A percentile compares a stretch with the other conserved stretches of the same genome.
Conservation (phyloP, 225 moss, liverwort and hornwort genomes). For the Asterella californica region DNA sequence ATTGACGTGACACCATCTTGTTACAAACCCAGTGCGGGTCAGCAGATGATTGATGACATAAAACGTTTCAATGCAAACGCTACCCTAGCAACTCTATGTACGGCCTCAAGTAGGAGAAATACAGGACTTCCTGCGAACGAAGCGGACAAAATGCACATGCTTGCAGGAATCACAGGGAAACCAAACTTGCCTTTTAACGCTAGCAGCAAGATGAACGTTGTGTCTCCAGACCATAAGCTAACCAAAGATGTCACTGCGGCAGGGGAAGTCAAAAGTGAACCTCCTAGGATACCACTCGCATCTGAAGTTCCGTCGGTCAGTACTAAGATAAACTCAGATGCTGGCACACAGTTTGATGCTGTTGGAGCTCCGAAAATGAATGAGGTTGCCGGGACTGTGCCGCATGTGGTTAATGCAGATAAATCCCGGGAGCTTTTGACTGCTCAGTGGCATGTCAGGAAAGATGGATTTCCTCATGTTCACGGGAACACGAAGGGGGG, state of each 20-base stretch:
- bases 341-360: not conserved
- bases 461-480: slow-evolving; percentile 78
- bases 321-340: not conserved
- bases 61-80: slow-evolving; percentile 27
- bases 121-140: not conserved
- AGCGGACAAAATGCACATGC: not conserved
- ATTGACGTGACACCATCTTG: slow-evolving; percentile 36
- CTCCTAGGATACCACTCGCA: not conserved
- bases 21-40: slow-evolving; percentile 42
- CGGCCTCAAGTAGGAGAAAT: slow-evolving; percentile 18
- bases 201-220: not conserved
- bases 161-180: not conserved
- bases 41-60: slow-evolving; percentile 52
- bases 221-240: not conserved
- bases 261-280: not conserved
- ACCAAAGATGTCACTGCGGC: not conserved
- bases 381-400: not conserved
- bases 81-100: slow-evolving; percentile 15
- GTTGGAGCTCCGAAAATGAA: not conserved
- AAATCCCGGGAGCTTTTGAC: slow-evolving; percentile 19
- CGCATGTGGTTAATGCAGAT: too few relatives aligned
- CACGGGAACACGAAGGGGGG: slow-evolving; percentile 73
- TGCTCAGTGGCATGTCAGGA: slow-evolving; percentile 85
- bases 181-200: not conserved
- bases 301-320: not conserved